phyloP scores from a whole-genome alignment of 78 protist genomes.

The Chrysochromulina tobinii region DNA sequence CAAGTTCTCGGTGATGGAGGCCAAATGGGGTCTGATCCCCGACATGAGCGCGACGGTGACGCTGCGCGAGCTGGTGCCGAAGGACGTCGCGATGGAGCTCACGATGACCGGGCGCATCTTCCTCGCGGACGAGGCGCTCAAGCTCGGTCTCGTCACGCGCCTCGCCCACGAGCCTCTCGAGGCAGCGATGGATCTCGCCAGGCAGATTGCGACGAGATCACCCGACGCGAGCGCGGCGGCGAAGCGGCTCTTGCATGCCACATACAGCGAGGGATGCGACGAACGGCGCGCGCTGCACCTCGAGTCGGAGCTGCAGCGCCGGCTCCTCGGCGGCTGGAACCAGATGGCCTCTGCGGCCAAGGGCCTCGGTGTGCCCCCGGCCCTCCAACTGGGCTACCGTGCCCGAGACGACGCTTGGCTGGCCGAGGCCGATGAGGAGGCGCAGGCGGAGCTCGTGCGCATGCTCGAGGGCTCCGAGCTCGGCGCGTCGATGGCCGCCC shows the following conservation, averaged over 20 bases:
- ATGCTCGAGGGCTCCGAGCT: background rate
- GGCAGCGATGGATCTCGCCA: background rate
- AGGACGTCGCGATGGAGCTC: conserved; percentile 38
- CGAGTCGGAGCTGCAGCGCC: conserved; percentile 29
- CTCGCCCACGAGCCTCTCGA: background rate
- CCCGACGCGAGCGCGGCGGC: conserved; percentile 28
- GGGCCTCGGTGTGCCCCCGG: background rate
- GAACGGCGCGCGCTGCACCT: background rate
- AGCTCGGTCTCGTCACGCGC: background rate
- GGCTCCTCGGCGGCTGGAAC: conserved; percentile 20
- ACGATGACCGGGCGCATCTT: conserved; percentile 27
- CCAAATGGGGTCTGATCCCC: conserved; percentile 42
- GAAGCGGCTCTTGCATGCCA: background rate
- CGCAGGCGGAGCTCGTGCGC: background rate
- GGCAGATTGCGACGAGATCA: background rate
- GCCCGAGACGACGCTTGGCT: background rate
- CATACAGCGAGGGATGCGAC: background rate
- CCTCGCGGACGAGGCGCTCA: background rate
- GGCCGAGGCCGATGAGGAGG: background rate
- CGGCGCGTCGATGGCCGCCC: too few relatives aligned
- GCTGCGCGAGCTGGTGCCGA: conserved; percentile 28
- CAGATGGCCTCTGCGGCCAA: background rate
- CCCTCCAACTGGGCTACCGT: background rate
- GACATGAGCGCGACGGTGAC: conserved; percentile 23
- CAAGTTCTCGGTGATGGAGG: conserved; percentile 33